phyloP scores from a whole-genome alignment of 1,139 yeast genomes.

The Protomyces arabidopsidicola region DNA sequence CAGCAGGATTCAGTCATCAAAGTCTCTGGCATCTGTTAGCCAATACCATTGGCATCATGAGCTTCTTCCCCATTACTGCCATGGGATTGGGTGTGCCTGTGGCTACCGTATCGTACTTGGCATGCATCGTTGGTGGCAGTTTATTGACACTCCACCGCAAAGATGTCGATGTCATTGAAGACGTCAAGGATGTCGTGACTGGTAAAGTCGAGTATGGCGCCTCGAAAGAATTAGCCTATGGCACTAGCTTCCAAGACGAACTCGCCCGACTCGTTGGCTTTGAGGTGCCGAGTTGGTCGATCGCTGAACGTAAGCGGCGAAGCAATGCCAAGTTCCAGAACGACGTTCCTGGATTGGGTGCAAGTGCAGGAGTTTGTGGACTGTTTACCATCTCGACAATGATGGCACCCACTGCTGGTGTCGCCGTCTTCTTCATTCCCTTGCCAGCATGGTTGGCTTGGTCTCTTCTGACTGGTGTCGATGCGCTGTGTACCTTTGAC shows the following conservation, averaged over 20 bases:
- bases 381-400: slow-evolving; percentile 11
- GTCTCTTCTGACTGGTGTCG: slow-evolving; percentile 22
- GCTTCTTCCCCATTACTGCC: slow-evolving; percentile 14
- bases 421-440: slow-evolving; percentile 19
- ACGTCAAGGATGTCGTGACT: background rate
- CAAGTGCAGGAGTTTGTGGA: slow-evolving; percentile 22
- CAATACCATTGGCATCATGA: slow-evolving; percentile 18
- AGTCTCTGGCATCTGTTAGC: slow-evolving; percentile 18
- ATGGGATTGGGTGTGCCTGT: slow-evolving; percentile 3
- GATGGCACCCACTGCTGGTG: slow-evolving; percentile 10
- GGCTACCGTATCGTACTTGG: background rate
- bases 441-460: slow-evolving; percentile 26
- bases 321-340: background rate
- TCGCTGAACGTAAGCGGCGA: background rate
- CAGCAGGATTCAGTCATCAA: slow-evolving; percentile 14
- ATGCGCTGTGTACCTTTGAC: slow-evolving; percentile 13
- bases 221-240: background rate
- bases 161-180: background rate
- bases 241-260: background rate
- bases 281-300: slow-evolving; percentile 7
- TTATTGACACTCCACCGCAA: background rate
- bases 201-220: background rate
- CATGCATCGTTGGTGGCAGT: slow-evolving; percentile 18
- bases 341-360: slow-evolving; percentile 17
- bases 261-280: background rate